Base-by-base conservation (phyloP, 2,329 filamentous ascomycete genomes). In the Phaeoacremonium minimum region DNA sequence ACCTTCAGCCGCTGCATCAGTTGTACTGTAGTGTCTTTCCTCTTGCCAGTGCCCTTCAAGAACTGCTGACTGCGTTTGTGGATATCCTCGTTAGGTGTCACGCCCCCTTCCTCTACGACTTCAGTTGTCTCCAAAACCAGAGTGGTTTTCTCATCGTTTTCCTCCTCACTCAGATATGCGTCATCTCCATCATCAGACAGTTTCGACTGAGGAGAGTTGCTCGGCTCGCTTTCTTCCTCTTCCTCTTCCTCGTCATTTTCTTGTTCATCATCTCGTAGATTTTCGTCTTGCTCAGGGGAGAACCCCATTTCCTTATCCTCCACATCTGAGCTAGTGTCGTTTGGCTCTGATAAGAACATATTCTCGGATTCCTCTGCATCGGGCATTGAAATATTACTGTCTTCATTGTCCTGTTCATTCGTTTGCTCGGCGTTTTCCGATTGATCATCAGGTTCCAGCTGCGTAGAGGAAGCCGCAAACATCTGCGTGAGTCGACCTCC, bases 21-120 rank as follows among this genome's bases (percentile, higher is more conserved):
- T 18, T 72, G 65, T 5, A 77, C 51, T 1, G 77, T 84, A 6
- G 71, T 66, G 43, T 80, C 70, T 49, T 80, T 84, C 37, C 73
- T 71, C 47, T 58, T 76, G 3, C 64, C 58, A n/a, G 64, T 57
- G 12, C 72, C 68, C 49, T 76, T 81, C 20, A 83, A 57, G 11
- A 79, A 63, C 36, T 54, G 50, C 18, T 61, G 50, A 7, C 57
- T 60, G 12, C 66, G 64, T 46, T 61, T 64, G 30, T 66, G 52
- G 13, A 55, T 54, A 16, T 67, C 63, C 33, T 65, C 61, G n/a
- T 52, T 56, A 6, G 46, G 36, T 13, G 44, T 43, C 4, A 46
- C 39, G n/a, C 40, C 37, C 5, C 45, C 32, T 11, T 46, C 46
- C 32, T 56, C 48, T 17, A 46, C 46, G 7, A 42, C 39, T 18